Conservation (phyloP, 2,329 filamentous ascomycete genomes). For the Curvularia sp. region DNA sequence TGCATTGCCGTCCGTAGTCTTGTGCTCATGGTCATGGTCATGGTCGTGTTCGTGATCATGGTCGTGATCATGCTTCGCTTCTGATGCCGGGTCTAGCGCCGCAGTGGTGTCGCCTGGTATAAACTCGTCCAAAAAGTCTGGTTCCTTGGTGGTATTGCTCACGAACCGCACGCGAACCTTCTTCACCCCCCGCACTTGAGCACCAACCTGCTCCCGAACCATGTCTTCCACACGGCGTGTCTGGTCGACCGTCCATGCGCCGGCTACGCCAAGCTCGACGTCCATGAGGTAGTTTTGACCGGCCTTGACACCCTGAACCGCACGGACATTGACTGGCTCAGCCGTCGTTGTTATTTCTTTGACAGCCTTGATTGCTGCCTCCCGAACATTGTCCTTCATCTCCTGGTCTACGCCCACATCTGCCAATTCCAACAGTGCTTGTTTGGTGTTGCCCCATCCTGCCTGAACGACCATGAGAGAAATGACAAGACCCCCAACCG, state of each 20-base stretch:
- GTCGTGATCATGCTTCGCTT: constrained; percentile 27
- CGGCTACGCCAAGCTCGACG: constrained; percentile 81
- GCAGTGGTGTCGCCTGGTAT: constrained; percentile 44
- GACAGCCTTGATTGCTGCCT: constrained; percentile 59
- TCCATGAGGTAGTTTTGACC: constrained; percentile 97
- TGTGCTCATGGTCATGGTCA: constrained; percentile 32
- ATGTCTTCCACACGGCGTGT: constrained; percentile 73
- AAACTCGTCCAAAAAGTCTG: constrained; percentile 74
- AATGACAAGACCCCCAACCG: constrained; percentile 89
- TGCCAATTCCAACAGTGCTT: constrained; percentile 85
- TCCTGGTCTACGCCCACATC: constrained; percentile 89
- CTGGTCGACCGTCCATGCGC: constrained; percentile 75
- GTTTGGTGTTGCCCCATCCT: constrained; percentile 82
- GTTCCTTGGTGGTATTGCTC: constrained; percentile 64
- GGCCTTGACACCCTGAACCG: constrained; percentile 89
- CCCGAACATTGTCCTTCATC: constrained; percentile 73
- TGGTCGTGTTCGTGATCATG: constrained; percentile 36
- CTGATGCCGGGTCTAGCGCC: constrained; percentile 41
- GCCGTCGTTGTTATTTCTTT: constrained; percentile 52
- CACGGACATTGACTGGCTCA: constrained; percentile 73
- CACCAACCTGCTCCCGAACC: constrained; percentile 74
- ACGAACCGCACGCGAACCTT: constrained; percentile 85
- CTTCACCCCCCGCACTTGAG: constrained; percentile 82
- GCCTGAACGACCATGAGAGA: constrained; percentile 92
- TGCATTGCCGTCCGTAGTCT: constrained; percentile 26